Percentiles rank a stretch among this genome's conserved stretches.
Evolutionary conservation across 2,329 filamentous ascomycete species (phyloP).

Genomic region (Aspergillus ochraceus): DNA sequence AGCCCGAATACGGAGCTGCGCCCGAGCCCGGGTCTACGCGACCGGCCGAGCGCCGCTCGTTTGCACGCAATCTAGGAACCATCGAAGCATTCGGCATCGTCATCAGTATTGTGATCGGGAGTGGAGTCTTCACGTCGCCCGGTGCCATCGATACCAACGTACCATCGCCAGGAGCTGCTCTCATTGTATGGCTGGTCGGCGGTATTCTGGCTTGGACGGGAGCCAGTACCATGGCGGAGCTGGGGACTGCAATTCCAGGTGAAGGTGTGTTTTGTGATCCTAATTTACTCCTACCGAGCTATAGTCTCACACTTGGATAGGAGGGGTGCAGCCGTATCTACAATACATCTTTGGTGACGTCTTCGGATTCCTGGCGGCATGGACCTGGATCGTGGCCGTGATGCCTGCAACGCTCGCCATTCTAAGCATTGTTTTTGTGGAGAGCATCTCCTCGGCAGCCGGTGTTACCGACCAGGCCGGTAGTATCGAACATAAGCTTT

Average conservation of each 20-base stretch:
- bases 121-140: constrained; percentile 17
- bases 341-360: constrained; percentile 20
- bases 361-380: constrained; percentile 18
- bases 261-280: constrained; percentile 9
- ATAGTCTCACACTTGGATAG: not conserved
- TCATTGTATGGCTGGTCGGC: constrained; percentile 19
- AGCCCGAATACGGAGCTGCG: not conserved
- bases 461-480: constrained; percentile 3
- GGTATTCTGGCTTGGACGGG: constrained; percentile 19
- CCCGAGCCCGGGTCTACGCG: not conserved
- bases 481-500: not conserved
- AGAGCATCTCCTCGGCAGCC: constrained; percentile 17
- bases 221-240: constrained; percentile 18
- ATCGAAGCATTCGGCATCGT: constrained; percentile 20
- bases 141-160: constrained; percentile 21
- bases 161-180: constrained; percentile 15
- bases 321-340: constrained; percentile 15
- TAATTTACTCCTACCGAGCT: not conserved
- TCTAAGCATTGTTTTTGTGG: constrained; percentile 19
- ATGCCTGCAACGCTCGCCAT: constrained; percentile 19
- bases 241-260: constrained; percentile 18
- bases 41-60: not conserved
- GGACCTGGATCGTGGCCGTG: constrained; percentile 21
- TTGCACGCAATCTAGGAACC: constrained; percentile 17
- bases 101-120: constrained; percentile 22